Conservation (phyloP, 805 yeast genomes). For the Starmera dryadoides region DNA sequence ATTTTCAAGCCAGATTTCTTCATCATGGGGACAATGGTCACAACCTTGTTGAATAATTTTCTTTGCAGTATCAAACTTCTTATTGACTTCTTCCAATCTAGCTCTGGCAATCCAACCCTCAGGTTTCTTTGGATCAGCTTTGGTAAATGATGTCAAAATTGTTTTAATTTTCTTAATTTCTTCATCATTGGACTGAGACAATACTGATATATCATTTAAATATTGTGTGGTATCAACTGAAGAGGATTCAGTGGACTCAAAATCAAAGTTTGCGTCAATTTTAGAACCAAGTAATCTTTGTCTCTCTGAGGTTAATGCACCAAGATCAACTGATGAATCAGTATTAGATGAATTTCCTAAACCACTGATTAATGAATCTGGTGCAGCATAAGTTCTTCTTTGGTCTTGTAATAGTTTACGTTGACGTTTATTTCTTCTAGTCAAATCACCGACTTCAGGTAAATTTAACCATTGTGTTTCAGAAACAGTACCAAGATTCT, state of each 20-base stretch:
- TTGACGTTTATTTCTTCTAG: slow-evolving; percentile 68
- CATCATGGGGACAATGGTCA: slow-evolving; percentile 52
- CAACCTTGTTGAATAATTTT: slow-evolving; percentile 70
- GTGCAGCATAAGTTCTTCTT: slow-evolving; percentile 74
- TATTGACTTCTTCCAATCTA: slow-evolving; percentile 61
- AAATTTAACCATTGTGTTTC: slow-evolving; percentile 71
- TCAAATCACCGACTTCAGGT: slow-evolving; percentile 87
- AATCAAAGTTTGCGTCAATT: slow-evolving; percentile 33
- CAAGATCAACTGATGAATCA: slow-evolving; percentile 32
- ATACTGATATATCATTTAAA: slow-evolving; percentile 28
- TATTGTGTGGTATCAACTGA: slow-evolving; percentile 23
- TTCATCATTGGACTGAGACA: slow-evolving; percentile 25
- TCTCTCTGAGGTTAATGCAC: slow-evolving; percentile 55
- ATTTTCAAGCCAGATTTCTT: slow-evolving; percentile 78
- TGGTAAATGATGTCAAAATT: slow-evolving; percentile 60
- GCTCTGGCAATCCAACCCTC: slow-evolving; percentile 87
- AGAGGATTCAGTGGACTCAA: slow-evolving; percentile 6
- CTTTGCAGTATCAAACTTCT: slow-evolving; percentile 49
- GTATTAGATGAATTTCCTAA: slow-evolving; percentile 21
- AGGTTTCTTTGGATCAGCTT: slow-evolving; percentile 65
- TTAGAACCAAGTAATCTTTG: slow-evolving; percentile 50
- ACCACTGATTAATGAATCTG: slow-evolving; percentile 55
- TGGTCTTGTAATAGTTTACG: slow-evolving; percentile 54
- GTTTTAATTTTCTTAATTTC: slow-evolving; percentile 53
- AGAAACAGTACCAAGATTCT: slow-evolving; percentile 49